phyloP scores from a whole-genome alignment of 192 early-diverging fungal species.

The Rhizophagus sp. region DNA sequence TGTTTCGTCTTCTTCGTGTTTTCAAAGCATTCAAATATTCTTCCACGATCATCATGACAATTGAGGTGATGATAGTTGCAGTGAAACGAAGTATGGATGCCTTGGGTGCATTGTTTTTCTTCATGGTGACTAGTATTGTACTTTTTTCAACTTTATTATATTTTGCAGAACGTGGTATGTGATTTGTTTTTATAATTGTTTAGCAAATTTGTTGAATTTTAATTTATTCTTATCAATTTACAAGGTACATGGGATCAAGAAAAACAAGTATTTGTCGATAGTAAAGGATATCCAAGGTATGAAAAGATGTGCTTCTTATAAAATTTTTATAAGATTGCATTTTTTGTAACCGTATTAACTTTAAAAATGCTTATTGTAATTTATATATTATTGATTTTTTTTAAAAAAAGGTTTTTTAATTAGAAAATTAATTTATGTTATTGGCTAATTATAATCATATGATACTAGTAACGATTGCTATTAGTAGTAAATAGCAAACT shows the following conservation, averaged over 20 bases:
- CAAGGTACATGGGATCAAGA: conserved; percentile 65
- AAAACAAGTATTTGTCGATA: conserved; percentile 63
- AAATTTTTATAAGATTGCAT: no score
- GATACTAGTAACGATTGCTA: no score
- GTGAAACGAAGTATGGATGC: conserved; percentile 75
- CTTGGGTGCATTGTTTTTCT: conserved; percentile 70
- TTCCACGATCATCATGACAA: conserved; percentile 77
- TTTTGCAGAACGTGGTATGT: conserved; percentile 75
- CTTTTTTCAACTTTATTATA: conserved; percentile 77
- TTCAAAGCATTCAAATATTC: conserved; percentile 85
- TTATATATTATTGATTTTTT: no score
- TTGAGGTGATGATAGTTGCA: conserved; percentile 82
- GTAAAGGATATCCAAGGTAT: conserved; percentile 66
- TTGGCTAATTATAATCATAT: no score
- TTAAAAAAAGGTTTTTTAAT: no score
- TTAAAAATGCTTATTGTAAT: no score
- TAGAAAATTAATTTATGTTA: no score
- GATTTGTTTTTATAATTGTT: background rate
- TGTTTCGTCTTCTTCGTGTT: conserved; percentile 74
- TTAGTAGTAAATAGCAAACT: no score
- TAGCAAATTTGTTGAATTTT: background rate
- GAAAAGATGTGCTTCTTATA: background rate
- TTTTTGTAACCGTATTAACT: no score
- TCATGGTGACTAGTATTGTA: conserved; percentile 68
- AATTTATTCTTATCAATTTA: background rate